phyloP scores from a whole-genome alignment of 169 alveolate genomes.

The Babesia ovis region DNA sequence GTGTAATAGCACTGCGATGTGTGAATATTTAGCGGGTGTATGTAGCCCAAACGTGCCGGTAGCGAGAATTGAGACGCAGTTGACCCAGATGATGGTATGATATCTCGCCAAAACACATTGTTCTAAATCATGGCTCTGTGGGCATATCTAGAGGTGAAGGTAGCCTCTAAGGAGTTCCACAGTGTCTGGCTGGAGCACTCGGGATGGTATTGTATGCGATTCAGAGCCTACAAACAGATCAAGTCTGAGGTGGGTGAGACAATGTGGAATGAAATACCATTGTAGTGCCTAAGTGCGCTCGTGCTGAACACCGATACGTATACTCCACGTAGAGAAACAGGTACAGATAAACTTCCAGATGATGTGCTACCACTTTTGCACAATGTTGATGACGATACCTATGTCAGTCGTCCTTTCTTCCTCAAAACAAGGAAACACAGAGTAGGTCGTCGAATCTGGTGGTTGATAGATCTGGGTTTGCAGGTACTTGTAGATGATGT shows the following conservation, averaged over 20 bases:
- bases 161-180: constrained; percentile 12
- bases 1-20: too few relatives aligned
- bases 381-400: constrained; percentile 11
- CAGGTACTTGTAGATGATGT: constrained; percentile 35
- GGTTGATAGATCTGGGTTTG: neutral
- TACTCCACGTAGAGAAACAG: neutral
- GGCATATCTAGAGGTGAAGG: constrained; percentile 18
- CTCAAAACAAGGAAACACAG: neutral
- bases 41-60: too few relatives aligned
- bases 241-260: constrained; percentile 3
- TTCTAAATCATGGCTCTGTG: constrained; percentile 22
- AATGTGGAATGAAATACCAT: neutral
- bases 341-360: neutral
- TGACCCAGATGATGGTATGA: too few relatives aligned
- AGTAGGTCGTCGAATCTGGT: neutral
- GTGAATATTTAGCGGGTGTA: too few relatives aligned
- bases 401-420: constrained; percentile 13
- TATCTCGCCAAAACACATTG: neutral
- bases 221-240: constrained; percentile 23
- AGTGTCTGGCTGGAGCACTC: neutral
- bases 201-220: constrained; percentile 10
- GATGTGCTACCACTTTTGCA: neutral
- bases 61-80: too few relatives aligned
- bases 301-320: neutral
- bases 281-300: constrained; percentile 3